Evolutionary conservation across 225 moss, liverwort and hornwort species (phyloP).

Genomic region (Rhytidiadelphus loreus): DNA sequence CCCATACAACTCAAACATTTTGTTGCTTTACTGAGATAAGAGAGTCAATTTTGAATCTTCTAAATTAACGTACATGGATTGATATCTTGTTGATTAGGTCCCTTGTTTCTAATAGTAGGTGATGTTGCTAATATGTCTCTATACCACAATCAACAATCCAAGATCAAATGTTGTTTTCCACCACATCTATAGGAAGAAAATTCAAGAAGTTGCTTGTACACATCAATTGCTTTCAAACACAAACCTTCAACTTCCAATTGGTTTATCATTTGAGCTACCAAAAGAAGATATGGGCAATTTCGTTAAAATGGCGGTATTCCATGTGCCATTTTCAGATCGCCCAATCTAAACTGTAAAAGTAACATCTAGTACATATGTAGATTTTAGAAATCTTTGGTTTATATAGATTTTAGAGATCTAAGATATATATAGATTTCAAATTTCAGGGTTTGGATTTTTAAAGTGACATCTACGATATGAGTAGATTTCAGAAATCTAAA

Average conservation of each 20-base stretch:
- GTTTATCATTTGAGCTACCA: background rate
- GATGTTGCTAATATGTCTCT: fast-evolving
- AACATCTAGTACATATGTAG: too few relatives aligned
- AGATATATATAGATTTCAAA: too few relatives aligned
- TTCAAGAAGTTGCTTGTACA: background rate
- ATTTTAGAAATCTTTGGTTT: too few relatives aligned
- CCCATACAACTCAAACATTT: background rate
- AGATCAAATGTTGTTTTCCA: background rate
- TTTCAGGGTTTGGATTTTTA: too few relatives aligned
- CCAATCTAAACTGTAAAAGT: too few relatives aligned
- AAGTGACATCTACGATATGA: too few relatives aligned
- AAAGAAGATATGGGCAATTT: too few relatives aligned
- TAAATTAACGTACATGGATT: background rate
- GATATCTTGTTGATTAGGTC: background rate
- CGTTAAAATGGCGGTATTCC: too few relatives aligned
- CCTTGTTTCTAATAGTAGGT: background rate
- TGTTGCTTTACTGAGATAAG: background rate
- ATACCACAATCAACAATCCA: fast-evolving
- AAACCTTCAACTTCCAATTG: background rate
- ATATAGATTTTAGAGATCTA: too few relatives aligned
- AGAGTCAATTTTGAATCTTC: background rate
- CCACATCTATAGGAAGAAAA: fast-evolving
- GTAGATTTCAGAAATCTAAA: too few relatives aligned
- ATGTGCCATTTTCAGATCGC: too few relatives aligned
- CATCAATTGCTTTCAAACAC: background rate